Evolutionary conservation across 371 early-diverging fungal genomes (phyloP), one percentile per base, ranked within the genome.

Genomic region (Blakeslea trispora): DNA sequence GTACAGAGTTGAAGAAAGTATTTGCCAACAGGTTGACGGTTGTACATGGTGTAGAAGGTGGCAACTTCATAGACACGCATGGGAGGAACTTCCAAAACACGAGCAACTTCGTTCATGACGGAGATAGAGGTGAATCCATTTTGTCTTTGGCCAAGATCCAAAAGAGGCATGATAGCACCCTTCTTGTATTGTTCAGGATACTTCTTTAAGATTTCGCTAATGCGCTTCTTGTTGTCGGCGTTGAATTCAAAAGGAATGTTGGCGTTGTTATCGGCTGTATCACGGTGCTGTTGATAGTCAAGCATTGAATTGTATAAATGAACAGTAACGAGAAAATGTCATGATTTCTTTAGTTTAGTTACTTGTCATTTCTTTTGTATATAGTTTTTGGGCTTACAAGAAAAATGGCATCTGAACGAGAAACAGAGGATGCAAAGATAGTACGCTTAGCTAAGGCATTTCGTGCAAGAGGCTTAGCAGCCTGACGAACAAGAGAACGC

Each of bases 61-160:
- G 99, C 99, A n/a, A 98, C 99, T 75, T 98, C 98, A 74, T 97
- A 97, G 44, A 98, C 98, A 60, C 99, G 90, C 96, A 98, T 97
- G 28, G 98, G 98, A 39, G 97, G 95, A 7, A 97, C 89, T 65
- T 97, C 96, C 35, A 96, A 78, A 55, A 95, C 66, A 72, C 91
- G 85, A 47, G 99, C 97, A 53, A 98, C 93, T 63, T 94, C 85
- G 75, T 98, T 96, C 99, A 98, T 98, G 40, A 94, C 96, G 31
- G 92, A 88, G 58, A 98, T 81, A 59, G 88, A 87, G 10, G 95
- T 95, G 81, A 85, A 98, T 44, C 94, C 94, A 63, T 88, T 75
- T 81, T 98, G 98, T 67, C 95, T 85, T 75, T 98, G 99, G 43
- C 91, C 98, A 47, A 98, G 71, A 75, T 98, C 94, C 58, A 98